Base-by-base conservation (phyloP, 208 protist species). In the Acanthamoeba castellanii region DNA sequence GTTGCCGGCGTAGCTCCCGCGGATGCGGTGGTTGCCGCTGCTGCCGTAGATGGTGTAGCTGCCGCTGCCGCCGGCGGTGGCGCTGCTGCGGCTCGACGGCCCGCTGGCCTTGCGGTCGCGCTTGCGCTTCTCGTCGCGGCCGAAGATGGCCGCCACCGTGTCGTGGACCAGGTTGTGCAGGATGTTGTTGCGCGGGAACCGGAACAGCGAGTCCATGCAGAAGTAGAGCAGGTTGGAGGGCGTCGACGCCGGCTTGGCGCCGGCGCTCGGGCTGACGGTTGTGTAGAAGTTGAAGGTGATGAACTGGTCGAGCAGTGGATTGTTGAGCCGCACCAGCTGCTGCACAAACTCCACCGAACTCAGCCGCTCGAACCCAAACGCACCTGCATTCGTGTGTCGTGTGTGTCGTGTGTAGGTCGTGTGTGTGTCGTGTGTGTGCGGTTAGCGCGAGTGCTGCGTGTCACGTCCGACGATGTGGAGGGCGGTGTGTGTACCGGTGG, bases 151-250 rank as follows among this genome's bases (percentile, higher is more conserved):
- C 32, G 50, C 30, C 30, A 94, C 45, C 59, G 47, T 94, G 66
- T 94, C 90, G 64, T 66, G n/a, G 7, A 94, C 32, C n/a, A 94
- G 47, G 66, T 76, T 82, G 68, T 94, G 90, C 32, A 94, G 55
- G 70, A 94, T 94, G 90, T 82, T 94, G 90, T 94, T 94, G 22
- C 66, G 27, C 34, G 90, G 90, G 68, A 82, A 94, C 66, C n/a
- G 13, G 90, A 94, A 94, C 66, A 94, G 22, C 16, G 32, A 30
- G 22, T 94, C 90, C 42, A 94, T 18, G 45, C 90, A 94, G 34
- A 70, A 82, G 55, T 84, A 94, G 45, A 94, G 55, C 68, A 94
- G 68, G 85, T 92, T 92, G 37, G 55, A 76, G 55, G 9, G 9
- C 16, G 20, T 34, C 22, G 20, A 22, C 85, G 13, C 14, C 55